A percentile compares a stretch with the other conserved stretches of the same genome.
phyloP scores from a whole-genome alignment of 2,329 filamentous ascomycete genomes.

The Balansia obtecta region DNA sequence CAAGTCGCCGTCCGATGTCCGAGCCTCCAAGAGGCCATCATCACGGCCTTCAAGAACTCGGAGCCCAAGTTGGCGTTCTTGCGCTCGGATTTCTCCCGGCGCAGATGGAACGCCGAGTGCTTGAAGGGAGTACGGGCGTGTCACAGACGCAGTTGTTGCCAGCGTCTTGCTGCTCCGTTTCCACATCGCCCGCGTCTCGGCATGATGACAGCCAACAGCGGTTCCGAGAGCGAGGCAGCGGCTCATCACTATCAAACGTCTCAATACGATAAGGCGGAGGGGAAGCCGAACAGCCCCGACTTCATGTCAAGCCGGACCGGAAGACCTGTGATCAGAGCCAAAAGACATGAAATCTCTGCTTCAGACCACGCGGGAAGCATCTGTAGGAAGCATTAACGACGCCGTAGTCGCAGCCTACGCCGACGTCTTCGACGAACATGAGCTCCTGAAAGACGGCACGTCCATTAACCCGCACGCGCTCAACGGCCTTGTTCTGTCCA shows the following conservation, averaged over 20 bases:
- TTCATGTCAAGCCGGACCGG: conserved; percentile 12
- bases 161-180: conserved; percentile 28
- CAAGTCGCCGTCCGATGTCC: conserved; percentile 16
- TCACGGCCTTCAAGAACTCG: conserved; percentile 24
- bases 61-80: conserved; percentile 29
- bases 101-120: conserved; percentile 32
- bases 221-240: neutral
- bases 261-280: conserved; percentile 5
- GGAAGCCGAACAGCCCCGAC: conserved; percentile 6
- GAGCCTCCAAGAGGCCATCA: conserved; percentile 15
- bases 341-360: conserved; percentile 15
- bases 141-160: conserved; percentile 23
- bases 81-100: conserved; percentile 32
- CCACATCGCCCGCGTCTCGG: conserved; percentile 22
- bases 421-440: conserved; percentile 29
- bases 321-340: conserved; percentile 10
- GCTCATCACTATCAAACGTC: neutral
- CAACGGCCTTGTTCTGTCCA: conserved; percentile 28
- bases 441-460: conserved; percentile 19
- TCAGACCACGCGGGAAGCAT: conserved; percentile 13
- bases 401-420: conserved; percentile 25
- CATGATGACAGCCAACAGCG: neutral
- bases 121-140: conserved; percentile 20
- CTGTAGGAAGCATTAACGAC: conserved; percentile 23
- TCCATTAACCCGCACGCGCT: conserved; percentile 16